Base-by-base conservation (phyloP, 2,329 filamentous ascomycete species). In the Microdochium trichocladiopsis region DNA sequence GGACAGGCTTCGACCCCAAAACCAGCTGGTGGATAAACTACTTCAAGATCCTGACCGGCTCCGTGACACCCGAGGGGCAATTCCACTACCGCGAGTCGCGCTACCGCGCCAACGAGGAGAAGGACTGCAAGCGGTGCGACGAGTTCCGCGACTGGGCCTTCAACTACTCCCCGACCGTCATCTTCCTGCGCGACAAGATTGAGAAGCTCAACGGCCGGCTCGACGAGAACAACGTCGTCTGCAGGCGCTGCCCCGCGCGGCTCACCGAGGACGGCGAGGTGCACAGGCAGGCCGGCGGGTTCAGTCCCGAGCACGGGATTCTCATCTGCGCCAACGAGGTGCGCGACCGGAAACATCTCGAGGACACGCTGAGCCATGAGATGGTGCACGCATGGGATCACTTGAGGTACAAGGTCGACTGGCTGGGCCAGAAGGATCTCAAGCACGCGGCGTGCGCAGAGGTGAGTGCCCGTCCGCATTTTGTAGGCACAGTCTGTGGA, bases 351-450 rank as follows among this genome's bases (percentile, higher is more conserved):
- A 84, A 85, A 28, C 90, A 96, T 66, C 69, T 96, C 60, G 94
- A 99, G 73, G 94, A 99, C 68, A 96, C 92, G 11, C 75, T 99
- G 63, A 86, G 92, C 25, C 94, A 99, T 70, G 94, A 99, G 74
- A 95, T 99, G 90, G 88, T 99, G 51, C 94, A 99, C 69, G 92
- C 92, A 1, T 97, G 91, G 77, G 94, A 99, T 67, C 88, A 95
- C 67, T 66, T 97, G 60, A 76, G 93, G 57, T 99, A 90, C 76
- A 94, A 96, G 70, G 84, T 96, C 47, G 87, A 97, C 65, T 89
- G 88, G 74, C 70, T 74, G n/a, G 82, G 77, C 4, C 75, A 79
- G 60, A 88, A 73, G 73, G 76, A 90, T 67, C 67, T 99, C 69
- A 84, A 86, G 67, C 94, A 99, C 71, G 89, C 92, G 33, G 94